Conservation (phyloP, 2,329 filamentous ascomycete genomes). For the Periconia digitata region DNA sequence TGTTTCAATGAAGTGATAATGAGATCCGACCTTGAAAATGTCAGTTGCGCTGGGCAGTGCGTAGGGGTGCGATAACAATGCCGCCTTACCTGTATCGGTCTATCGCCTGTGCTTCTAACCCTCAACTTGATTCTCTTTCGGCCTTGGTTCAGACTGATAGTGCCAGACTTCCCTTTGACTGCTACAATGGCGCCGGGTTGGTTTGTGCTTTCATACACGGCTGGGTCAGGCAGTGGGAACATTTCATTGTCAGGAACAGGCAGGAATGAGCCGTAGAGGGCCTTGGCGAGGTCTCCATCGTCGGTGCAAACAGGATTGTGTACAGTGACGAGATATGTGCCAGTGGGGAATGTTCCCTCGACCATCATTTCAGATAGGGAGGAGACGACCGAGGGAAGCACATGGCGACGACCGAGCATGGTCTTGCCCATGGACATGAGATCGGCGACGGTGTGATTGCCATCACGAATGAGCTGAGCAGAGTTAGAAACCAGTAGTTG, state of each 20-base stretch:
- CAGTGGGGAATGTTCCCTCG: conserved; percentile 87
- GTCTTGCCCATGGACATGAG: conserved; percentile 90
- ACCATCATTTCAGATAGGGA: conserved; percentile 86
- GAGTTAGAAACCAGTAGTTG: conserved; percentile 20
- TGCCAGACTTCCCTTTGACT: conserved; percentile 64
- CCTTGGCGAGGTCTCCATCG: conserved; percentile 82
- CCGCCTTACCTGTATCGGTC: conserved; percentile 74
- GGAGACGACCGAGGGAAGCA: conserved; percentile 76
- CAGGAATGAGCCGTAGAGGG: conserved; percentile 88
- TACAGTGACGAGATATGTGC: conserved; percentile 92
- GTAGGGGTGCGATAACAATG: not conserved
- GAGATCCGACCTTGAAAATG: conserved; percentile 68
- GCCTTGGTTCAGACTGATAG: conserved; percentile 71
- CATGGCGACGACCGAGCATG: conserved; percentile 91
- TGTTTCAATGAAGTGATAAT: conserved; percentile 96
- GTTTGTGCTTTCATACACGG: conserved; percentile 66
- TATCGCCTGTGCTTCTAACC: conserved; percentile 84
- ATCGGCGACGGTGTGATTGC: conserved; percentile 85
- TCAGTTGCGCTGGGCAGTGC: conserved; percentile 5
- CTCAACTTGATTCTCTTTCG: conserved; percentile 71
- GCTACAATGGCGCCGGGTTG: conserved; percentile 80
- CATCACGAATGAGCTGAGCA: conserved; percentile 84
- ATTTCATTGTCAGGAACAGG: conserved; percentile 70
- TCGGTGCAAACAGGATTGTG: conserved; percentile 85
- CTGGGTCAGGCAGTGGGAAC: conserved; percentile 67